phyloP scores from a whole-genome alignment of 768 basidiomycete species.

The Hericium erinaceus region DNA sequence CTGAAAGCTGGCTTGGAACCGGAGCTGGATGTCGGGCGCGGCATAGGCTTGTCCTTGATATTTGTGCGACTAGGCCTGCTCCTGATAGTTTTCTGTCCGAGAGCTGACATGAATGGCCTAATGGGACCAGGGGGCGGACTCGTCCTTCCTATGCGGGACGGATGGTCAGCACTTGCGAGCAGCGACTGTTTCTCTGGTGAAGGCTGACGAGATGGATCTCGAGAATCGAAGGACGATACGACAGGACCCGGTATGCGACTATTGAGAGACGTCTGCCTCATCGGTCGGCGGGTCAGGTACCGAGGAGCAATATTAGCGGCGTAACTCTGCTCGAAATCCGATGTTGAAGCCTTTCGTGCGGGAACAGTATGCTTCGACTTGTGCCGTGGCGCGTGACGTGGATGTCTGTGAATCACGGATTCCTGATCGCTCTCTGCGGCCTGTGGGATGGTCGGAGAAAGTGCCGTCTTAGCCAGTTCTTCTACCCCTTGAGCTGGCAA shows the following conservation, averaged over 20 bases:
- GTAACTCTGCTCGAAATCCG: conserved; percentile 88
- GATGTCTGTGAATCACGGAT: conserved; percentile 27
- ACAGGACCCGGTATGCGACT: conserved; percentile 48
- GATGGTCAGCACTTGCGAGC: conserved; percentile 16
- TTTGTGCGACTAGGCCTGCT: conserved; percentile 24
- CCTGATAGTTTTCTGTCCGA: conserved; percentile 28
- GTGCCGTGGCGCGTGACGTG: conserved; percentile 32
- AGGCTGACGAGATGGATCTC: conserved; percentile 48
- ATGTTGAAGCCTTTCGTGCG: conserved; percentile 49
- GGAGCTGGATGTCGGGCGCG: conserved; percentile 35
- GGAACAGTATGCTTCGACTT: conserved; percentile 42
- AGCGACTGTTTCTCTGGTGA: conserved; percentile 64
- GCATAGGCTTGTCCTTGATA: conserved; percentile 28
- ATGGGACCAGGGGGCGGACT: conserved; percentile 34
- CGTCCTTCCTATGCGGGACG: conserved; percentile 10
- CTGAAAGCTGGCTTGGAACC: conserved; percentile 46
- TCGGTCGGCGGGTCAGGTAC: conserved; percentile 48
- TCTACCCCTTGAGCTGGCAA: conserved; percentile 65
- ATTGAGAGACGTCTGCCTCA: conserved; percentile 23
- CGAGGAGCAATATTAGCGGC: conserved; percentile 85
- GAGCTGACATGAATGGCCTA: conserved; percentile 17
- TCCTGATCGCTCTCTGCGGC: conserved; percentile 76
- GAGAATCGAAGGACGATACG: conserved; percentile 43
- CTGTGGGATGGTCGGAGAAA: conserved; percentile 38
- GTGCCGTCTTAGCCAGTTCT: conserved; percentile 61